A percentile compares a stretch with the other conserved stretches of the same genome.
These are phyloP conservation scores for Omphalotus guepiniiformis DNA, from an alignment of 768 basidiomycete genomes.

Conservation along the genomic window DNA sequence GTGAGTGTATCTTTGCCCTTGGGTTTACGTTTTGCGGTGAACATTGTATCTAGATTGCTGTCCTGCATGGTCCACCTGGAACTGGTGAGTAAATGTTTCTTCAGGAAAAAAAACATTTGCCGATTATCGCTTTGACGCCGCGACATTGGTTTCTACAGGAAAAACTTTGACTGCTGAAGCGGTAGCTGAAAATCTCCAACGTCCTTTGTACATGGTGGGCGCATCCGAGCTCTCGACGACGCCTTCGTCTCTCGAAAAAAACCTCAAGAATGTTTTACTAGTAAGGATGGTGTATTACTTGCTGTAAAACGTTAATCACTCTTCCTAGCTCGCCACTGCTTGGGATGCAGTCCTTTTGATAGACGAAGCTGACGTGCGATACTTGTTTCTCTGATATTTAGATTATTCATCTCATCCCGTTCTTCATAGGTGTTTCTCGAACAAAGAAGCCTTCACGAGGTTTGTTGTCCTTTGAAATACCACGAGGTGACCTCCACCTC, in stretches of 20 bases:
- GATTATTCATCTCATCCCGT: too few species aligned
- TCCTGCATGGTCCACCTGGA: conserved; percentile 23
- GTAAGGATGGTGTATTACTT: too few species aligned
- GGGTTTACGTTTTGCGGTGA: neutral
- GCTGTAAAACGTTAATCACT: too few species aligned
- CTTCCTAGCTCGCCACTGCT: too few species aligned
- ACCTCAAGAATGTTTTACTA: conserved; percentile 27
- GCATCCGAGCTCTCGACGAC: too few species aligned
- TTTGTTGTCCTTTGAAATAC: neutral
- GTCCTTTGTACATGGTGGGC: neutral
- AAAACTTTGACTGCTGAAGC: conserved; percentile 25
- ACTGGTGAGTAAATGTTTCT: conserved; percentile 10
- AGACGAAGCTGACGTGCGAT: conserved; percentile 22
- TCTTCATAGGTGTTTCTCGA: conserved; percentile 18
- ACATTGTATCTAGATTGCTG: conserved; percentile 15
- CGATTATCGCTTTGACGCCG: neutral
- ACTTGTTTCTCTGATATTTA: too few species aligned
- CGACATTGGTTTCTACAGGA: neutral
- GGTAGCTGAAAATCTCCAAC: neutral
- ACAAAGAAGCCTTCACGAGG: conserved; percentile 18
- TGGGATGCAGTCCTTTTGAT: too few species aligned
- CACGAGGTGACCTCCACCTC: neutral
- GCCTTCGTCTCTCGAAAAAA: too few species aligned
- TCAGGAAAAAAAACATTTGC: neutral
- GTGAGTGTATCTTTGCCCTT: conserved; percentile 15